Conservation (phyloP, 441 rosid genomes). For the Macaranga tanarius region DNA sequence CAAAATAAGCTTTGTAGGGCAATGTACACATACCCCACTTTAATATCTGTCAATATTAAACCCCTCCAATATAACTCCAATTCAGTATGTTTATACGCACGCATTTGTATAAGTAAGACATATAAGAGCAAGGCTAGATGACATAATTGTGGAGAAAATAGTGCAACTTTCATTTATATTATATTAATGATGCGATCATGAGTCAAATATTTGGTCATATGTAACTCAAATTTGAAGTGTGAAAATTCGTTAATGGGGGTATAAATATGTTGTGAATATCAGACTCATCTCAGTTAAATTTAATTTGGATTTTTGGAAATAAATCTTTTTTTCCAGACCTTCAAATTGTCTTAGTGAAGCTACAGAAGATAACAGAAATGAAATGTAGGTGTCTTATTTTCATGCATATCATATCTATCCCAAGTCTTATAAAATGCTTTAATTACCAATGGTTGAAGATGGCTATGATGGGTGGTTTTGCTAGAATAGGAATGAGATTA, state of each 20-base stretch:
- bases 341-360: background rate
- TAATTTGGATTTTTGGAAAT: background rate
- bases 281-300: background rate
- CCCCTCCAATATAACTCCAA: too few relatives aligned
- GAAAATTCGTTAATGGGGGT: background rate
- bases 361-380: background rate
- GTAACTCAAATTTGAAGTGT: background rate
- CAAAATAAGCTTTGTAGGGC: background rate
- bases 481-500: too few relatives aligned
- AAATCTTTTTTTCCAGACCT: background rate
- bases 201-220: background rate
- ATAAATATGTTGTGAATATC: background rate
- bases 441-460: too few relatives aligned
- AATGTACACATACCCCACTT: background rate
- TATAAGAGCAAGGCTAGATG: too few relatives aligned
- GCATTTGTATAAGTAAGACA: background rate
- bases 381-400: too few relatives aligned
- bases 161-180: too few relatives aligned
- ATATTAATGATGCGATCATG: too few relatives aligned
- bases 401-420: too few relatives aligned
- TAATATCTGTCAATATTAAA: background rate
- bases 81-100: background rate
- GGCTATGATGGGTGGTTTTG: too few relatives aligned
- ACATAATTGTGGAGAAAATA: too few relatives aligned
- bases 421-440: too few relatives aligned